Percentiles rank a stretch among this genome's conserved stretches.
phyloP scores from a whole-genome alignment of 129 eudicot genomes.

The Tagetes erecta region DNA sequence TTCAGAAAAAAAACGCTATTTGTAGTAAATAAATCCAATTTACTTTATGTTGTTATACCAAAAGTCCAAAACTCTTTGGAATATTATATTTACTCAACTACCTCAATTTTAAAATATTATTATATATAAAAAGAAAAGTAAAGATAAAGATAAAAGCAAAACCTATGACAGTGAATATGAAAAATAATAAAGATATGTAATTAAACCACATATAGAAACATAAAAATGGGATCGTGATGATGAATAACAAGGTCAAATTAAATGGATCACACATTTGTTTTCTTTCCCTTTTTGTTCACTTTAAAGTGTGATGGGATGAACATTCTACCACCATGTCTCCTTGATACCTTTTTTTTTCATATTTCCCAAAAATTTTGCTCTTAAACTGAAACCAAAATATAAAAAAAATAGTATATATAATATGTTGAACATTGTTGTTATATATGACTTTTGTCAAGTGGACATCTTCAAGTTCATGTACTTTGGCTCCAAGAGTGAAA shows the following conservation, averaged over 20 bases:
- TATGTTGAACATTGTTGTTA: too few relatives aligned
- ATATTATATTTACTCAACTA: background rate
- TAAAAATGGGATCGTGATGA: slow-evolving; percentile 23
- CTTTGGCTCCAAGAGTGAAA: too few relatives aligned
- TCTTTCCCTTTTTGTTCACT: slow-evolving; percentile 19
- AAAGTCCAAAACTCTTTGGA: background rate
- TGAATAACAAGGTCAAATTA: slow-evolving; percentile 30
- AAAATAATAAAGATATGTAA: slow-evolving; percentile 1
- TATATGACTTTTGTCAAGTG: too few relatives aligned
- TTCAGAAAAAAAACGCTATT: background rate
- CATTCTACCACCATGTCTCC: slow-evolving; percentile 29
- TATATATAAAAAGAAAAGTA: background rate
- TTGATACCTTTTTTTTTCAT: background rate
- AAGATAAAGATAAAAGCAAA: background rate
- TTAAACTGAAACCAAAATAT: background rate
- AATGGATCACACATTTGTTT: slow-evolving; percentile 32
- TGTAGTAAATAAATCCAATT: background rate
- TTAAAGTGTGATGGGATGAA: slow-evolving; percentile 31
- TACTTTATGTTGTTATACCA: background rate
- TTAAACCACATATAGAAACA: slow-evolving; percentile 14
- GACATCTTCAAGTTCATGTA: too few relatives aligned
- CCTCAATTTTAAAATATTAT: background rate
- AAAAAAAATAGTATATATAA: background rate
- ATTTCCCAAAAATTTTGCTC: background rate
- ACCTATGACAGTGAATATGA: background rate